These are phyloP conservation scores for Rhododendron griersonianum DNA, from an alignment of 148 eudicot genomes.

Conservation along the genomic window DNA sequence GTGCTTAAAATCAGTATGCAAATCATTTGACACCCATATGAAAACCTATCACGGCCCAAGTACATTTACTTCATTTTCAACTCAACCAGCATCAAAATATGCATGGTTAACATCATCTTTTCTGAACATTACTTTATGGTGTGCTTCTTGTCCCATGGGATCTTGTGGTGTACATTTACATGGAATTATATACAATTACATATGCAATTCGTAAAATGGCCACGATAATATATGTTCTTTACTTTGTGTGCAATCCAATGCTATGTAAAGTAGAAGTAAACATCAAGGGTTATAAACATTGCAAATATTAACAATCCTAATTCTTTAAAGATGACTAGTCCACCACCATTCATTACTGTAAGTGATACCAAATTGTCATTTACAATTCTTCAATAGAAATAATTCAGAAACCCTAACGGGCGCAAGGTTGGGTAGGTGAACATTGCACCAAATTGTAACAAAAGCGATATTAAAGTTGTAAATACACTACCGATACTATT, in stretches of 20 bases:
- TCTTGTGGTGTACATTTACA: background rate
- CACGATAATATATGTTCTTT: background rate
- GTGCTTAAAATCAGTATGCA: background rate
- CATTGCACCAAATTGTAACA: too few species aligned
- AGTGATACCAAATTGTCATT: background rate
- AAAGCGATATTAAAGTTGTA: too few species aligned
- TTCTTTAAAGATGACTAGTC: background rate
- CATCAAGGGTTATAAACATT: background rate
- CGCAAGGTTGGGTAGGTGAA: too few species aligned
- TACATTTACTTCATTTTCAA: background rate
- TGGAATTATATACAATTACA: background rate
- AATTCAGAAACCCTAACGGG: background rate
- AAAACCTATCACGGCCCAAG: background rate
- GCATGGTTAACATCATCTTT: background rate
- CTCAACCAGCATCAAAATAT: background rate
- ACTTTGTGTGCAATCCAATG: background rate
- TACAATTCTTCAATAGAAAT: background rate
- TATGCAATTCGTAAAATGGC: background rate
- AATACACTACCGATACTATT: too few species aligned
- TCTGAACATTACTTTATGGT: background rate
- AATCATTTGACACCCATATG: background rate
- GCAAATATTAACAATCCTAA: background rate
- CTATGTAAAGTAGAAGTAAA: background rate
- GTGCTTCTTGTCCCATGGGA: background rate
- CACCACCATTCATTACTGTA: background rate